Evolutionary conservation across 2,329 filamentous ascomycete genomes (phyloP).

Genomic region (Colletotrichum tropicale): DNA sequence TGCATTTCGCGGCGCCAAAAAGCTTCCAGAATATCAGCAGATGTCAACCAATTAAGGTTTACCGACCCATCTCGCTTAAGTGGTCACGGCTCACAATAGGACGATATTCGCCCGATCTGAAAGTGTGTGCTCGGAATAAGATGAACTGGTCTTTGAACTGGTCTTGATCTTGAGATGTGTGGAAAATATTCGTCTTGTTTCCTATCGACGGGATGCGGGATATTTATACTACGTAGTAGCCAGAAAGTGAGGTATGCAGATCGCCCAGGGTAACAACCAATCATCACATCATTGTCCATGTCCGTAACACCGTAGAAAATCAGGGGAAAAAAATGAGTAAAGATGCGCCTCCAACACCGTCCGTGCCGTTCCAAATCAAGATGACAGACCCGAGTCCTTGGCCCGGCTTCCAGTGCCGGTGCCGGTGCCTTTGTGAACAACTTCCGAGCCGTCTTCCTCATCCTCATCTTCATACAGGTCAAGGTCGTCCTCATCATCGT

Average conservation of each 20-base stretch:
- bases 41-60: background rate
- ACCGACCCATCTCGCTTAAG: background rate
- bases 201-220: background rate
- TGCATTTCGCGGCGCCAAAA: background rate
- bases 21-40: background rate
- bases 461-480: conserved; percentile 21
- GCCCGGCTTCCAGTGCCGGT: conserved; percentile 19
- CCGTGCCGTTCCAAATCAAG: conserved; percentile 6
- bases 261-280: conserved; percentile 7
- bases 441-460: conserved; percentile 13
- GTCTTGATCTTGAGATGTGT: background rate
- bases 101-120: background rate
- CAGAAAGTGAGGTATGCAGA: conserved; percentile 13
- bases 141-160: background rate
- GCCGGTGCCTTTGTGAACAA: conserved; percentile 15
- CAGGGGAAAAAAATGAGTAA: background rate
- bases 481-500: conserved; percentile 26
- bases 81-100: background rate
- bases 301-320: background rate
- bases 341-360: background rate
- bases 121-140: background rate
- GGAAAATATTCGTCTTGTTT: background rate
- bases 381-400: conserved; percentile 17
- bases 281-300: conserved; percentile 17
- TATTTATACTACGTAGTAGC: background rate